Base-by-base conservation (phyloP, 2,329 filamentous ascomycete species). In the Penicillium sp. region DNA sequence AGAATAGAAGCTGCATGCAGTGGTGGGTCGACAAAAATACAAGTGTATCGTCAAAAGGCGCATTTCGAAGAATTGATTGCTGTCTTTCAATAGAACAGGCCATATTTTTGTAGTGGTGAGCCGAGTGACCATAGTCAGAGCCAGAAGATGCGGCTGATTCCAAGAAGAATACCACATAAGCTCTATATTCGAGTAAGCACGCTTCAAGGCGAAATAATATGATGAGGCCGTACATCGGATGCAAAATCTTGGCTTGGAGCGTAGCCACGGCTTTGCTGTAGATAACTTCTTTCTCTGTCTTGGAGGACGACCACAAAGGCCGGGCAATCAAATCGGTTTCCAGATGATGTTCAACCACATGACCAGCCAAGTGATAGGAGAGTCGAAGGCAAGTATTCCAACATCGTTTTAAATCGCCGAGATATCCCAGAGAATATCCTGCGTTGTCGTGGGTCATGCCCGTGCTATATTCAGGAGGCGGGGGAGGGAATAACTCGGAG, bases 301-400 rank as follows among this genome's bases (percentile, higher is more conserved):
- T 68, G 16, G 60, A 66, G 13, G 61, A 66, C 2, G 51, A 50
- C 66, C 60, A 66, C 16, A 63, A 43, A 18, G 53, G 48, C n/a
- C 51, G 59, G 1, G 60, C 59, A 20, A 59, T 39, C 7, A 55
- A 8, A 35, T 68, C 61, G 3, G 58, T 63, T 29, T 64, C 57
- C 6, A 69, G 50, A 50, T 68, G 65, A 40, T 66, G 59, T 2
- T 55, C 59, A 37, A 68, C 57, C 6, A 59, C 55, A 40, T 67
- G 59, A 18, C 64, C 63, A 14, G 67, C 65, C 16, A 69, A 47
- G 29, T 68, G 61, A 43, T 64, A 64, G n/a, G 65, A 68, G 2
- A 69, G 56, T 16, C 57, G 57, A 43, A 69, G 58, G 24, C 67
- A 69, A 10, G 67, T 69, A 26, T 34, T 49, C 67, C 67, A 69